Evolutionary conservation across 2,329 filamentous ascomycete genomes (phyloP).

Genomic region (Dothistroma pini): DNA sequence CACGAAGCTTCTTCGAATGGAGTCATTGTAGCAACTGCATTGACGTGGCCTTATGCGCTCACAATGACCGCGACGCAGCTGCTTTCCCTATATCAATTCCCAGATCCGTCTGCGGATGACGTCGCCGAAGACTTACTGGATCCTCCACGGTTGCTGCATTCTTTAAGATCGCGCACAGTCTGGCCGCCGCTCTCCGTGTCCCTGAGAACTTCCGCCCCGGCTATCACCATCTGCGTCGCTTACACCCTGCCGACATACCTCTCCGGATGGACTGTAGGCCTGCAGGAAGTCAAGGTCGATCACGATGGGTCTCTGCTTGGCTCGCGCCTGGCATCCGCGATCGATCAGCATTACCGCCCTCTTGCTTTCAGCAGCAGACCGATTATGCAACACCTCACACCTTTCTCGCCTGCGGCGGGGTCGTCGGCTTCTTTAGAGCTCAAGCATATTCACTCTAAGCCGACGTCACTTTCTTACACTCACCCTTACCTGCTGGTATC

Average conservation of each 20-base stretch:
- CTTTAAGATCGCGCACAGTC: constrained; percentile 75
- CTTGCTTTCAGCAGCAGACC: constrained; percentile 34
- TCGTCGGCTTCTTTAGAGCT: constrained; percentile 22
- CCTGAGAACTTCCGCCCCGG: constrained; percentile 62
- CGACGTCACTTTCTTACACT: constrained; percentile 52
- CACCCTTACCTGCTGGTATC: constrained; percentile 85
- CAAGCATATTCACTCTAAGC: constrained; percentile 38
- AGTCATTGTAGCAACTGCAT: constrained; percentile 66
- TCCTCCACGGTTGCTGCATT: constrained; percentile 64
- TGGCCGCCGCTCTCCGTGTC: constrained; percentile 78
- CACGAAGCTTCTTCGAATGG: constrained; percentile 61
- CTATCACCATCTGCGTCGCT: constrained; percentile 76
- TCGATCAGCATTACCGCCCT: constrained; percentile 46
- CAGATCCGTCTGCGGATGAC: constrained; percentile 1
- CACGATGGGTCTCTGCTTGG: constrained; percentile 46
- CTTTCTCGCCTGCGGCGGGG: constrained; percentile 13
- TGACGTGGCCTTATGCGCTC: constrained; percentile 70
- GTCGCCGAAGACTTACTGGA: constrained; percentile 20
- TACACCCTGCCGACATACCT: constrained; percentile 76
- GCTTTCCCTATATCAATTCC: constrained; percentile 64
- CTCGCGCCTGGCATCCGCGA: constrained; percentile 51
- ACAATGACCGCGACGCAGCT: constrained; percentile 72
- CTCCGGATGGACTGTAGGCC: constrained; percentile 80
- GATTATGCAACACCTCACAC: constrained; percentile 28
- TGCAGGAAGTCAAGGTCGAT: constrained; percentile 80